A percentile compares a stretch with the other conserved stretches of the same genome.
phyloP scores from a whole-genome alignment of 768 basidiomycete genomes.

The Suillus variegatus region DNA sequence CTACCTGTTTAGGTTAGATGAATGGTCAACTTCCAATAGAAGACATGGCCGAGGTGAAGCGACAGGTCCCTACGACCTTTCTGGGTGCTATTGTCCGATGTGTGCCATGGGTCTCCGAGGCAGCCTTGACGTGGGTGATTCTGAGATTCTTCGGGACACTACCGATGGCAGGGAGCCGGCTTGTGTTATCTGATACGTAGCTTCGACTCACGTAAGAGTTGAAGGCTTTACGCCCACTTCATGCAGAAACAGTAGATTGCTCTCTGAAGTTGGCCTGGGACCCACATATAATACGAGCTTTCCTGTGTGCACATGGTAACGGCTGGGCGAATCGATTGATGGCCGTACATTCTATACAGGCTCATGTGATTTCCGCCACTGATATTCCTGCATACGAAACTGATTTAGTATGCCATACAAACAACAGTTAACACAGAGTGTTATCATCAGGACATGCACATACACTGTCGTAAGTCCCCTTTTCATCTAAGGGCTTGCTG shows the following conservation, averaged over 20 bases:
- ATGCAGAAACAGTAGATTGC: too few species aligned
- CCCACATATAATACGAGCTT: not conserved
- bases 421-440: not conserved
- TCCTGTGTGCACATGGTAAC: not conserved
- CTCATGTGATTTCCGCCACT: not conserved
- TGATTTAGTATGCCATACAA: not conserved
- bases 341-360: not conserved
- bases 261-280: not conserved
- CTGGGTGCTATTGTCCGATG: not conserved
- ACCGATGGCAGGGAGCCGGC: not conserved
- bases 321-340: not conserved
- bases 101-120: not conserved
- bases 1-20: constrained; percentile 2
- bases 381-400: not conserved
- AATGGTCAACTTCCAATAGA: not conserved
- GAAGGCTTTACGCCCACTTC: not conserved
- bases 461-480: not conserved
- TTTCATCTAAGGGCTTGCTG: not conserved
- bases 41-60: not conserved
- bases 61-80: not conserved
- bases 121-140: not conserved
- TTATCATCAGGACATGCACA: not conserved
- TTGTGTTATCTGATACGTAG: not conserved
- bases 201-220: not conserved
- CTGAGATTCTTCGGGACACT: not conserved